Percentiles rank a stretch among this genome's conserved stretches.
phyloP scores from a whole-genome alignment of 352 stramenopile genomes.

The Phytophthora multivora region DNA sequence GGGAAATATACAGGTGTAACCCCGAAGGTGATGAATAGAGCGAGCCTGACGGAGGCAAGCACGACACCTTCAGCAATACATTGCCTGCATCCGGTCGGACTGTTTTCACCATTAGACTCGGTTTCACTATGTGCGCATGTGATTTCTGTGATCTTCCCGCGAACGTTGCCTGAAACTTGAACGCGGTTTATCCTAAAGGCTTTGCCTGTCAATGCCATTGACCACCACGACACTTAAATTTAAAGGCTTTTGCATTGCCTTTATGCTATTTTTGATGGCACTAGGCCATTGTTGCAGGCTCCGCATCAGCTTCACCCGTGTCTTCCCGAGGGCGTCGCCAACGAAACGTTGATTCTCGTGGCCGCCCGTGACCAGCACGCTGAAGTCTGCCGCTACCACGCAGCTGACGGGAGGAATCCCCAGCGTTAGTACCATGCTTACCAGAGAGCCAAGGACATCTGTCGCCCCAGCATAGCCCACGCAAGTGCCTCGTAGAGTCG shows the following conservation, averaged over 20 bases:
- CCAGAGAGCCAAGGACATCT: conserved; percentile 15
- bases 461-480: conserved; percentile 6
- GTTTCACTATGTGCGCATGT: neutral
- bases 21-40: neutral
- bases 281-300: neutral
- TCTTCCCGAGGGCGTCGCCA: conserved; percentile 10
- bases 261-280: conserved; percentile 1
- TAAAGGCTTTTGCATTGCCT: neutral
- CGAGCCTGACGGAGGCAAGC: neutral
- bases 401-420: conserved; percentile 6
- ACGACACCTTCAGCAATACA: neutral
- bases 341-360: conserved; percentile 3
- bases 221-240: conserved; percentile 6
- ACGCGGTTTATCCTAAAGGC: neutral
- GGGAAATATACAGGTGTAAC: too few relatives aligned
- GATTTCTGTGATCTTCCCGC: conserved; percentile 12
- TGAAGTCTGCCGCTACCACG: neutral
- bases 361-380: conserved; percentile 1
- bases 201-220: conserved; percentile 8
- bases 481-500: conserved; percentile 23
- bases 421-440: conserved; percentile 3
- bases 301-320: neutral
- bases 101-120: conserved; percentile 13
- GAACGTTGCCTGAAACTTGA: conserved; percentile 13
- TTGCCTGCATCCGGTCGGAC: conserved; percentile 4